Percentiles rank a stretch among this genome's conserved stretches.
Conservation (phyloP, 768 basidiomycete species). For the Rhodotorula diobovata region DNA sequence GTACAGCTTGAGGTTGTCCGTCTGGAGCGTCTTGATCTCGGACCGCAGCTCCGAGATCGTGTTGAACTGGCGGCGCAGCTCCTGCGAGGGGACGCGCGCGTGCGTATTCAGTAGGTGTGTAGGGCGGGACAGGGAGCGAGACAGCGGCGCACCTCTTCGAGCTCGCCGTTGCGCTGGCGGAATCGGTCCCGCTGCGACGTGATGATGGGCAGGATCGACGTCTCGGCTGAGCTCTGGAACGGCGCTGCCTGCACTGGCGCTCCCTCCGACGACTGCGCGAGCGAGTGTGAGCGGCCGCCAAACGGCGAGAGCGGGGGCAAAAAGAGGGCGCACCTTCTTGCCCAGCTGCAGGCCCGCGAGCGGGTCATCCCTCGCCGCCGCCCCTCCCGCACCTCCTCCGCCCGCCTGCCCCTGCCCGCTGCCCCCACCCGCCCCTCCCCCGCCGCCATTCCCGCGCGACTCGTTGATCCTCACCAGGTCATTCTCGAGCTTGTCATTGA, state of each 20-base stretch:
- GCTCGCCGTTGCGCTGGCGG: slow-evolving; percentile 89
- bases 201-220: slow-evolving; percentile 95
- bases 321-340: slow-evolving; percentile 48
- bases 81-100: slow-evolving; percentile 51
- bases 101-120: neutral
- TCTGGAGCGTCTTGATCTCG: slow-evolving; percentile 85
- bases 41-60: slow-evolving; percentile 86
- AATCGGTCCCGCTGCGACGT: slow-evolving; percentile 97
- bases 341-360: slow-evolving; percentile 71
- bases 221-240: slow-evolving; percentile 70
- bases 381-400: neutral
- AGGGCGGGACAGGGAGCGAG: neutral
- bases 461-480: slow-evolving; percentile 79
- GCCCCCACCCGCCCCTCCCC: slow-evolving; percentile 5
- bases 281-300: neutral
- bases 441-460: slow-evolving; percentile 43
- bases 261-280: neutral
- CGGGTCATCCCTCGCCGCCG: slow-evolving; percentile 54
- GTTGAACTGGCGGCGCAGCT: slow-evolving; percentile 91
- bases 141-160: slow-evolving; percentile 75
- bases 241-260: slow-evolving; percentile 53
- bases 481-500: slow-evolving; percentile 88
- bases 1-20: slow-evolving; percentile 94
- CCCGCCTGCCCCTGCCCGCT: slow-evolving; percentile 2
- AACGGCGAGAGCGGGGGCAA: too few relatives aligned